Evolutionary conservation across 1,139 yeast genomes (phyloP), one percentile per base, ranked within the genome.

Genomic region (Waltiozyma sp.): DNA sequence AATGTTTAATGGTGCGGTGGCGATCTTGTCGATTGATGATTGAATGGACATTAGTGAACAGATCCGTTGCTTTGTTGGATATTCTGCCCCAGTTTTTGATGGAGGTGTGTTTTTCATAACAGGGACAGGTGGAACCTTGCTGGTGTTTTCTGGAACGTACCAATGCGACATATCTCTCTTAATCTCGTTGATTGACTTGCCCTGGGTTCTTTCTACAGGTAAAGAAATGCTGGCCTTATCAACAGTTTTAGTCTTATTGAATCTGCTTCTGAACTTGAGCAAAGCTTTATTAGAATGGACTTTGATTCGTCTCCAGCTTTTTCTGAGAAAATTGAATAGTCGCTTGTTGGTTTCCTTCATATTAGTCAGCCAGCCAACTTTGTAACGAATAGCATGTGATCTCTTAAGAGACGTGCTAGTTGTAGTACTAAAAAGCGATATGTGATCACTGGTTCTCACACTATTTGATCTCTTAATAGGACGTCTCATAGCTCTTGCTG

Each of bases 101-200:
- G 46, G 44, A 16, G 47, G 41, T 19, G 38, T 41, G 21, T 28
- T 6, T 9, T n/a, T 19, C 40, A 39, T 10, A 14, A 18, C 7
- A 14, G 19, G 9, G 15, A 39, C 26, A 4, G 10, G 26, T 7
- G 37, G 24, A 31, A 11, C 31, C 21, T 24, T 28, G 23, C 34
- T 11, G 10, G 42, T 38, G 13, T 24, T 43, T 23, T 40, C 37
- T n/a, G 46, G 44, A 14, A 18, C 41, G 16, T 47, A 38, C 51
- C 52, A 49, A 26, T 50, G 45, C 21, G 52, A 53, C 19, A 50
- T 54, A 21, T 55, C 58, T 45, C 49, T 53, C 42, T 52, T 50
- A 21, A 55, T 16, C 37, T 54, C 59, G 6, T 54, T 46, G 4
- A 54, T 53, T 34, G 56, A 52, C 33, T 54, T 48, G 2, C 49